These are phyloP conservation scores for Peronospora belbahrii DNA, from an alignment of 352 stramenopile genomes.

Conservation along the genomic window DNA sequence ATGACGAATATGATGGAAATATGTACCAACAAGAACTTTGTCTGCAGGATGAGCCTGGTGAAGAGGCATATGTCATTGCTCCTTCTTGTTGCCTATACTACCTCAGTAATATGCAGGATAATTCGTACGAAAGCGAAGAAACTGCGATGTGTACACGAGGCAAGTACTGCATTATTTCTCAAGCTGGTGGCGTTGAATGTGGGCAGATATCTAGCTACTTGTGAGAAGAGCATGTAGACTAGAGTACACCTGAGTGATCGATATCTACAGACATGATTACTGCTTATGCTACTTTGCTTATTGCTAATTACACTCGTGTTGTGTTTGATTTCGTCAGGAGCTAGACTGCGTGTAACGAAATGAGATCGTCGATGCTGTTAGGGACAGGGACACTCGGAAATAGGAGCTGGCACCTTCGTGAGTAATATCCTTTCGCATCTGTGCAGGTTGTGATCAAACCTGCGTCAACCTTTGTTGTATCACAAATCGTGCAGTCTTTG, in stretches of 20 bases:
- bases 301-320: conserved; percentile 39
- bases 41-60: conserved; percentile 40
- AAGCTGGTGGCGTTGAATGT: conserved; percentile 24
- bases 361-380: conserved; percentile 16
- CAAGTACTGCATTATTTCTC: conserved; percentile 43
- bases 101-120: conserved; percentile 25
- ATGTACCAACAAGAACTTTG: conserved; percentile 35
- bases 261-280: too few relatives aligned
- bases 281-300: too few relatives aligned
- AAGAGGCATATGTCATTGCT: conserved; percentile 30
- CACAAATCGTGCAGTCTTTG: not conserved
- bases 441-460: not conserved
- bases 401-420: not conserved
- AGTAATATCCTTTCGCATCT: conserved; percentile 7
- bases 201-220: conserved; percentile 36
- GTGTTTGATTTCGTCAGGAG: conserved; percentile 1
- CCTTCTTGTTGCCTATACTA: conserved; percentile 36
- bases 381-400: not conserved
- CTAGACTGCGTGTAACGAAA: conserved; percentile 28
- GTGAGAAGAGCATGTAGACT: conserved; percentile 1
- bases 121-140: conserved; percentile 22
- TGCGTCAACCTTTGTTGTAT: not conserved
- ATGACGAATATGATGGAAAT: conserved; percentile 26
- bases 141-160: conserved; percentile 15
- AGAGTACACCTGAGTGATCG: too few relatives aligned